A percentile compares a stretch with the other conserved stretches of the same genome.
These are phyloP conservation scores for Endoconidiophora laricicola DNA, from an alignment of 2,329 filamentous ascomycete species.

Conservation along the genomic window DNA sequence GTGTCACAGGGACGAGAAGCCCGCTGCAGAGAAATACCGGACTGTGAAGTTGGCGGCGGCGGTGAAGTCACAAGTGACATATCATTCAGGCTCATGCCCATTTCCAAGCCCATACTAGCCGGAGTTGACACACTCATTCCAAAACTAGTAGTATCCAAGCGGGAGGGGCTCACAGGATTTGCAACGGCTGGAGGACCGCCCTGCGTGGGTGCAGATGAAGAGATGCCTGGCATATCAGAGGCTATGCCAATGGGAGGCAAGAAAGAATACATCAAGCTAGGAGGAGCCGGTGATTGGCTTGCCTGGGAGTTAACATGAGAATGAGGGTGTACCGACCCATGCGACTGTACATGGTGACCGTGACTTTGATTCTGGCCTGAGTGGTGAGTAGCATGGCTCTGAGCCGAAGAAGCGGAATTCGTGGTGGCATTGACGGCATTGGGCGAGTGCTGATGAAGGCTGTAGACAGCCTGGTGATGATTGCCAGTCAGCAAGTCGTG, in stretches of 20 bases:
- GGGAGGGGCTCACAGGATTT: background rate
- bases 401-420: background rate
- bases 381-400: background rate
- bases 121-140: background rate
- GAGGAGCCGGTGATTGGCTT: background rate
- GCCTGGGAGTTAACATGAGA: background rate
- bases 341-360: background rate
- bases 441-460: background rate
- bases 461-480: conserved; percentile 4
- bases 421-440: no score
- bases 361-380: background rate
- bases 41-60: background rate
- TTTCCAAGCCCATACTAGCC: conserved; percentile 2
- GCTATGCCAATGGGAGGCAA: background rate
- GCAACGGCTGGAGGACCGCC: background rate
- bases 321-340: background rate
- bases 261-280: conserved; percentile 11
- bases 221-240: conserved; percentile 2
- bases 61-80: conserved; percentile 3
- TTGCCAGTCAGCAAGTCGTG: conserved; percentile 6
- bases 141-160: background rate
- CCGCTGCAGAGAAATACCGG: conserved; percentile 6
- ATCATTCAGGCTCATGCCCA: conserved; percentile 2
- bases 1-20: conserved; percentile 39
- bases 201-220: background rate